A percentile compares a stretch with the other conserved stretches of the same genome.
Conservation (phyloP, 805 yeast species). For the Candida corydali region DNA sequence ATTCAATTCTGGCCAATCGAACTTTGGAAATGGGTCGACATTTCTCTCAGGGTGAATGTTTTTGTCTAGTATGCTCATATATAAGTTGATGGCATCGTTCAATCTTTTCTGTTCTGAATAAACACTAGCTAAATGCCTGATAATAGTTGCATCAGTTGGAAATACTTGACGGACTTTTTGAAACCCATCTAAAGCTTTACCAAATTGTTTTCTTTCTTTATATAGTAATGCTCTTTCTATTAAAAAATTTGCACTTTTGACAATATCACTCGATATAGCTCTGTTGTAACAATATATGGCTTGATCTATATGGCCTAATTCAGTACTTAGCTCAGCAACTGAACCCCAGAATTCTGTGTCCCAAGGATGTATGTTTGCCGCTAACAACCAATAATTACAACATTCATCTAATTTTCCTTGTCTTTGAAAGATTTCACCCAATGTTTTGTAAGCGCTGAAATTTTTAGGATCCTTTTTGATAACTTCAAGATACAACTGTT, state of each 20-base stretch:
- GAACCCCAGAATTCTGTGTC: conserved; percentile 77
- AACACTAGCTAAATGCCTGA: conserved; percentile 54
- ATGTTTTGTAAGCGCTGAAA: conserved; percentile 78
- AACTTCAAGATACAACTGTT: conserved; percentile 59
- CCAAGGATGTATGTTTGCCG: conserved; percentile 71
- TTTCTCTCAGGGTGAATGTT: conserved; percentile 39
- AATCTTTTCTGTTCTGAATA: conserved; percentile 55
- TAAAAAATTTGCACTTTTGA: conserved; percentile 42
- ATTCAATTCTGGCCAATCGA: conserved; percentile 87
- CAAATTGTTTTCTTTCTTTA: conserved; percentile 59
- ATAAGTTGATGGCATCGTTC: conserved; percentile 71
- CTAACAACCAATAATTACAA: conserved; percentile 76
- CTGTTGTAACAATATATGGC: conserved; percentile 71
- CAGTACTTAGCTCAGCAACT: conserved; percentile 65
- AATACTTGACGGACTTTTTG: conserved; percentile 49
- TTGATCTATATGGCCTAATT: conserved; percentile 66
- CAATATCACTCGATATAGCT: conserved; percentile 18
- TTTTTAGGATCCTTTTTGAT: conserved; percentile 74
- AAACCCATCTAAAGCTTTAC: conserved; percentile 72
- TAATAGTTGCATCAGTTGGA: conserved; percentile 57
- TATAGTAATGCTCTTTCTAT: conserved; percentile 65
- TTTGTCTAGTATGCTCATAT: conserved; percentile 57
- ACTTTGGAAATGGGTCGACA: conserved; percentile 38
- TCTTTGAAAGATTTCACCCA: conserved; percentile 76
- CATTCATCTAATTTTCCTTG: conserved; percentile 68